Evolutionary conservation across 2,329 filamentous ascomycete species (phyloP).

Genomic region (Pyricularia grisea): DNA sequence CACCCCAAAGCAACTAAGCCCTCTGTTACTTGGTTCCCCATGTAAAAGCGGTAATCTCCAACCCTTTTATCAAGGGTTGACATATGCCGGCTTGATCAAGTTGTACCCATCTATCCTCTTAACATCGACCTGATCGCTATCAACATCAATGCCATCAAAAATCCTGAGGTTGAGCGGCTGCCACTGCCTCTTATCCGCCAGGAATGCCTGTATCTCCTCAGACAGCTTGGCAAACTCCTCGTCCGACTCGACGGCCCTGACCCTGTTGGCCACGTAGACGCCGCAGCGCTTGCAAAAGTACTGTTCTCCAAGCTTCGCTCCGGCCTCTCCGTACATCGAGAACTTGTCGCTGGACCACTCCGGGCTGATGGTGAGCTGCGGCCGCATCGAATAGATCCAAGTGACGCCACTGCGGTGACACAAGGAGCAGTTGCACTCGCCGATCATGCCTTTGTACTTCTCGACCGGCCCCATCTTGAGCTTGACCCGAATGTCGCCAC

Average conservation of each 20-base stretch:
- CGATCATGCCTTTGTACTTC: constrained; percentile 17
- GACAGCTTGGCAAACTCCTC: constrained; percentile 25
- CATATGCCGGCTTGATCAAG: constrained; percentile 22
- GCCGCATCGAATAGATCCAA: constrained; percentile 32
- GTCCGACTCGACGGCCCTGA: constrained; percentile 16
- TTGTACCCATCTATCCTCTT: constrained; percentile 18
- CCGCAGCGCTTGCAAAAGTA: constrained; percentile 40
- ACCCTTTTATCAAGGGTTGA: constrained; percentile 25
- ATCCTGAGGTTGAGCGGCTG: constrained; percentile 29
- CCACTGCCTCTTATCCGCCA: constrained; percentile 8
- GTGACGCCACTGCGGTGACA: constrained; percentile 32
- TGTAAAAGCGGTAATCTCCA: neutral
- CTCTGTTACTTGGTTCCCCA: neutral
- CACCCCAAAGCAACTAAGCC: neutral
- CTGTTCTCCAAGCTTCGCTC: constrained; percentile 23
- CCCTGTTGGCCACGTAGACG: constrained; percentile 27
- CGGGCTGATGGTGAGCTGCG: neutral
- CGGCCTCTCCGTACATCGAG: neutral
- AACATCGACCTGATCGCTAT: constrained; percentile 14
- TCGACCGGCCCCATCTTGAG: constrained; percentile 16
- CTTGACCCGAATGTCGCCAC: constrained; percentile 36
- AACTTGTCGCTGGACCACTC: neutral
- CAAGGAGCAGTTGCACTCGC: constrained; percentile 43
- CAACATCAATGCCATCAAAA: constrained; percentile 26
- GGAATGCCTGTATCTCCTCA: constrained; percentile 13